Evolutionary conservation across 78 protist species (phyloP), one percentile per base, ranked within the genome.

Genomic region (Dictyostelium intermedium): DNA sequence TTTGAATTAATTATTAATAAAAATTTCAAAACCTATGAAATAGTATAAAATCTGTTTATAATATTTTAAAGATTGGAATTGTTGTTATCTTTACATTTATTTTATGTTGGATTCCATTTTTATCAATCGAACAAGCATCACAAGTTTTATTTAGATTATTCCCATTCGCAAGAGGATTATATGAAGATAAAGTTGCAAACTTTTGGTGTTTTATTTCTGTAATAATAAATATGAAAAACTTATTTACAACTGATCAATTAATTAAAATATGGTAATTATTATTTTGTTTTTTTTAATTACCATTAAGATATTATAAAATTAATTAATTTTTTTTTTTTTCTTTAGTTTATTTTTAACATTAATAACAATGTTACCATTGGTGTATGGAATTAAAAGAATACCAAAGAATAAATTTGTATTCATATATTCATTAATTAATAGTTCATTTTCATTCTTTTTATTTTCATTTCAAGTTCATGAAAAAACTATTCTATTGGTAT

Each of bases 181-280:
- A 39, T 84, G 99, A 99, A 63, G 99, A 98, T 77, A 98, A 98
- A 87, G 99, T 98, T 3, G 99, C 99, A 35, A 98, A 97, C 69
- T 30, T 98, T 39, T 98, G 99, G 99, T 98, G 99, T 78, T 45
- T 97, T n/a, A 3, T 96, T 30, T 32, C 92, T 6, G 82, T 70
- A 3, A 14, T 83, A 25, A 16, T 98, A 7, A 98, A 98, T 66
- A 18, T 95, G 41, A 72, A 83, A 81, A n/a, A 25, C 0, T 18
- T 34, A 39, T 35, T 96, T 13, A 7, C 91, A n/a, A 63, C 11
- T 5, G 77, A 84, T 13, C 53, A 45, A 37, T 23, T 95, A 32
- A 41, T 86, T 39, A 77, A 34, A 50, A 8, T 95, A 20, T 86
- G 91, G 97, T 95, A 70, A 81, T n/a, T 87, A 32, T 74, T 11